These are phyloP conservation scores for Durotheca rogersii DNA, from an alignment of 495 filamentous ascomycete genomes.

Conservation along the genomic window DNA sequence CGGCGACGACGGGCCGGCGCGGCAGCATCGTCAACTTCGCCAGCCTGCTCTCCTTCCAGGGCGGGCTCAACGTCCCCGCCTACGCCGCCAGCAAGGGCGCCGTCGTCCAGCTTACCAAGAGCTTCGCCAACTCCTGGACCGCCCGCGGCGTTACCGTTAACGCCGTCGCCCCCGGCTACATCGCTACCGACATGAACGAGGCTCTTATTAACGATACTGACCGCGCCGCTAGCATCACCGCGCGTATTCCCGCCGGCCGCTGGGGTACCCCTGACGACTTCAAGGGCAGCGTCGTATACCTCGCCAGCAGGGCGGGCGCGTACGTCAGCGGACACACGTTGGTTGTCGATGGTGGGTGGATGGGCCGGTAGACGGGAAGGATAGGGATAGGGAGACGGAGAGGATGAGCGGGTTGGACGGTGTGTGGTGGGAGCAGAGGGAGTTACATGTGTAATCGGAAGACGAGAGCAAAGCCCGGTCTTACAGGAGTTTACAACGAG, in stretches of 20 bases:
- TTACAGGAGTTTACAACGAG: too few relatives aligned
- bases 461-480: too few relatives aligned
- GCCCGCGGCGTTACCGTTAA: slow-evolving; percentile 76
- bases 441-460: not conserved
- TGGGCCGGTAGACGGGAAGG: slow-evolving; percentile 67
- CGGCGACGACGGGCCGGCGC: slow-evolving; percentile 55
- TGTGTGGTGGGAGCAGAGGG: not conserved
- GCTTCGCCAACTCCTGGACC: slow-evolving; percentile 85
- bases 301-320: slow-evolving; percentile 71
- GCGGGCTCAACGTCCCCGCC: slow-evolving; percentile 85
- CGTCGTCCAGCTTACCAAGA: slow-evolving; percentile 83
- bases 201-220: slow-evolving; percentile 73
- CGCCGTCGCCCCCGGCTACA: slow-evolving; percentile 77
- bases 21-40: slow-evolving; percentile 88
- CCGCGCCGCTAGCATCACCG: slow-evolving; percentile 71
- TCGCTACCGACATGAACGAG: slow-evolving; percentile 89
- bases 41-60: slow-evolving; percentile 83
- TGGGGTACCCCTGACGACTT: slow-evolving; percentile 92
- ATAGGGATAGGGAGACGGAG: not conserved
- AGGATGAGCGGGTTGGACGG: not conserved
- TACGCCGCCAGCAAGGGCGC: slow-evolving; percentile 90
- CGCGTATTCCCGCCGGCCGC: slow-evolving; percentile 78
- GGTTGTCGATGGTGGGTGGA: slow-evolving; percentile 91
- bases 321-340: slow-evolving; percentile 83
- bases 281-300: slow-evolving; percentile 76